Conservation (phyloP, 208 protist species). For the Wallacemonas rigidus region DNA sequence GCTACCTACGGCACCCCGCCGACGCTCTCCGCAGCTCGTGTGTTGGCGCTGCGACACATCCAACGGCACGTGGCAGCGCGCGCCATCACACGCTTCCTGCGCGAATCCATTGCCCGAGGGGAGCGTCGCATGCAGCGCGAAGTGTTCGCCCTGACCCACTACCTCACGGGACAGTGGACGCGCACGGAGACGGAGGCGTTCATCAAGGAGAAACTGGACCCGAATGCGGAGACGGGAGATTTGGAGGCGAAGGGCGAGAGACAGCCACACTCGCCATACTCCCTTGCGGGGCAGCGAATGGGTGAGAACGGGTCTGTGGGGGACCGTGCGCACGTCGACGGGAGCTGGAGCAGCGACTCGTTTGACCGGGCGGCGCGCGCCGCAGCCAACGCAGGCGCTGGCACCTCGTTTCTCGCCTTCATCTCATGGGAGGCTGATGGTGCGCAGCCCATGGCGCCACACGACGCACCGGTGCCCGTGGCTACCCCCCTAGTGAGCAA, state of each 20-base stretch:
- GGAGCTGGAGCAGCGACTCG: too few relatives aligned
- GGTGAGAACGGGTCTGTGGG: too few relatives aligned
- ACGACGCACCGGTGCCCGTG: too few relatives aligned
- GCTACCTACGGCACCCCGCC: constrained; percentile 19
- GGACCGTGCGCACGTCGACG: too few relatives aligned
- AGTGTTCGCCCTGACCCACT: constrained; percentile 18
- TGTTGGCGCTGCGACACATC: constrained; percentile 25
- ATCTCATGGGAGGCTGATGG: too few relatives aligned
- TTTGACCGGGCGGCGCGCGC: too few relatives aligned
- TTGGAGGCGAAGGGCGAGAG: neutral
- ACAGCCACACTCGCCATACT: constrained; percentile 17
- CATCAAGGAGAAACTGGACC: neutral
- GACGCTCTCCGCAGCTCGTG: constrained; percentile 3
- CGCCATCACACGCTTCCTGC: constrained; percentile 36
- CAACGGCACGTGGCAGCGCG: constrained; percentile 38
- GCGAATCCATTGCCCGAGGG: constrained; percentile 10
- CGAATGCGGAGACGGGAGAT: neutral
- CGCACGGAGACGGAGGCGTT: constrained; percentile 5
- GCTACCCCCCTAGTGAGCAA: too few relatives aligned
- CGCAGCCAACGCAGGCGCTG: too few relatives aligned
- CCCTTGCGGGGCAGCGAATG: too few relatives aligned
- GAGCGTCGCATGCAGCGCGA: constrained; percentile 25
- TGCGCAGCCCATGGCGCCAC: too few relatives aligned
- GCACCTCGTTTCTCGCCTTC: too few relatives aligned
- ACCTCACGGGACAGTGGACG: constrained; percentile 23